Base-by-base conservation (phyloP, 306 rosid genomes). In the Abrus pulchellus region DNA sequence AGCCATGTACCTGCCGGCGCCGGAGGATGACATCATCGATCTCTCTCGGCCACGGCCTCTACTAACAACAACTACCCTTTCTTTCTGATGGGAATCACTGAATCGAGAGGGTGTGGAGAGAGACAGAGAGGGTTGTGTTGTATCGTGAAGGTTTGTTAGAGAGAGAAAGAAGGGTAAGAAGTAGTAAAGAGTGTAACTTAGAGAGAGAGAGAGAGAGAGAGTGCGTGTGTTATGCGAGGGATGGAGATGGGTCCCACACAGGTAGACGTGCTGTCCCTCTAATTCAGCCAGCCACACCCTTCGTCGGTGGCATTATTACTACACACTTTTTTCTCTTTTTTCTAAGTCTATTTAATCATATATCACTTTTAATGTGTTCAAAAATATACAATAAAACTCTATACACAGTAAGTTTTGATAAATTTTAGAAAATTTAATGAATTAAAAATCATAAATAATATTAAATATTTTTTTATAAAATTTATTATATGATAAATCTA, bases 1-100 rank as follows among this genome's bases (percentile, higher is more conserved):
- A 0, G 93, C 84, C 98, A 95, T 90, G 89, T 87, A 93, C 85
- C 97, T 90, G 14, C 83, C 81, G 80, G 66, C 59, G 48, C 92
- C 87, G 65, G 94, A 84, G 36, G 97, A 87, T 14, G 91, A 72
- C 93, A 88, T 76, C 82, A 75, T 82, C 72, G 40, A 45, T 72
- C 41, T 47, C 74, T 50, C 48, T 70, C 63, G 29, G 50, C 28
- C 70, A 75, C 49, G 61, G 47, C 48, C 47, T 43, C 65, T 60
- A 44, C 40, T 36, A 36, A 36, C 40, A 20, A 20, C 20, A 20
- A 20, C 20, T 20, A 20, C 20, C 20, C 20, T 20, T 20, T 20
- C 20, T 20, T 20, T 20, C 20, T 20, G 20, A 20, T 20, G 20
- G 20, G 20, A 20, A 20, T 20, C 20, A 20, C 20, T 20, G 20